Base-by-base conservation (phyloP, 1,284 basidiomycete genomes). In the Boletus smithii region DNA sequence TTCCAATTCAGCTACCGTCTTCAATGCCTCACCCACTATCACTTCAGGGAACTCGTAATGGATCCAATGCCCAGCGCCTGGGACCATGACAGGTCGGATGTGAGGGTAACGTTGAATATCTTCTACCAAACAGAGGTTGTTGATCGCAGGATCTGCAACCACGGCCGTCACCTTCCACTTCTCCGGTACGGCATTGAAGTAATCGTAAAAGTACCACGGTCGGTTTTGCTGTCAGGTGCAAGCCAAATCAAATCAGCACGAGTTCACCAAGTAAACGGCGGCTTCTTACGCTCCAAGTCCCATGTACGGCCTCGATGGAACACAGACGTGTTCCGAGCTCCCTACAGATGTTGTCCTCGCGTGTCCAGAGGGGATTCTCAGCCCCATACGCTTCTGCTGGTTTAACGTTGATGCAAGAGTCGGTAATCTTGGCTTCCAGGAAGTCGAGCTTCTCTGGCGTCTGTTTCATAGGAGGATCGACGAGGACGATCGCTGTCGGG, bases 41-140 rank as follows among this genome's bases (percentile, higher is more conserved):
- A 48, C 49, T 10, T 53, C 55, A 0, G 61, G 61, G 20, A 48
- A 53, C 20, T 65, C 63, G 4, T 31, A 38, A 20, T 62, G 63
- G 17, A 62, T 58, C 57, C 59, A 63, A 26, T 61, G 60, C 1
- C 46, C 49, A 5, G 52, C 46, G 0, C 60, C 55, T 2, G 51
- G 44, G 4, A 63, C 53, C 2, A 50, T n/a, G 29, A 61, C 49
- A 1, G 27, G 8, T 17, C 48, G 48, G 16, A 65, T 24, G 6
- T 61, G 49, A 18, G 56, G 43, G 27, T 50, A 48, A 17, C 50
- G 42, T 13, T 17, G 26, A 16, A 61, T 2, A 8, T 41, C 17
- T 7, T 60, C 54, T 5, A 62, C 30, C 6, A 17, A 2, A 18
- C 50, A 50, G 27, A 7, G 0, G 1, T 20, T 11, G 17, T 18